These are phyloP conservation scores for Decorospora gaudefroyi DNA, from an alignment of 2,329 filamentous ascomycete species.

Conservation along the genomic window DNA sequence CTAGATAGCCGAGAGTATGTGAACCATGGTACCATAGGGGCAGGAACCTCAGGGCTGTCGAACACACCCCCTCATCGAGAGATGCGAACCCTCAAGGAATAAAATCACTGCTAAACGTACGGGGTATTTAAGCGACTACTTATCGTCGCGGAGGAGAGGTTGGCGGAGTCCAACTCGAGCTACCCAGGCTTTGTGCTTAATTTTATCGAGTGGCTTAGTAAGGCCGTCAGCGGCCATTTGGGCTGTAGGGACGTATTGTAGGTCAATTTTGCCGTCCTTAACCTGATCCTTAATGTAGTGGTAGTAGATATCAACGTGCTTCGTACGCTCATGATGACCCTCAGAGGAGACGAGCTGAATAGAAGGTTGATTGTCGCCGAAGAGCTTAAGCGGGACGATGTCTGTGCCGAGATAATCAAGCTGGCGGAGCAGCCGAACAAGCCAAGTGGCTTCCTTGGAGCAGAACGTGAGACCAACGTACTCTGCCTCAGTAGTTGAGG, in stretches of 20 bases:
- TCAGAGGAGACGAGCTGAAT: background rate
- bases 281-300: conserved; percentile 1
- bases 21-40: too few species aligned
- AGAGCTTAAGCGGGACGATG: background rate
- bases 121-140: too few species aligned
- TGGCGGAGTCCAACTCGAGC: too few species aligned
- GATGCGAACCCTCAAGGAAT: too few species aligned
- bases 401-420: background rate
- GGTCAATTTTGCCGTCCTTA: background rate
- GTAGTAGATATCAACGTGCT: conserved; percentile 1
- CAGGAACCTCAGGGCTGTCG: too few species aligned
- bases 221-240: background rate
- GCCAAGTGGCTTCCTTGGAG: background rate
- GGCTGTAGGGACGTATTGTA: background rate
- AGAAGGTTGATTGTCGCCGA: background rate
- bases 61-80: too few species aligned
- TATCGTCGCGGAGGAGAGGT: too few species aligned
- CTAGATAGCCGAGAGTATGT: too few species aligned
- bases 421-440: background rate
- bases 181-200: too few species aligned
- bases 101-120: too few species aligned
- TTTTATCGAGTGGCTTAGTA: background rate
- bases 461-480: background rate
- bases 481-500: background rate
- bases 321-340: conserved; percentile 1